phyloP scores from a whole-genome alignment of 2,329 filamentous ascomycete species.

The Xylariomycetidae sp. region DNA sequence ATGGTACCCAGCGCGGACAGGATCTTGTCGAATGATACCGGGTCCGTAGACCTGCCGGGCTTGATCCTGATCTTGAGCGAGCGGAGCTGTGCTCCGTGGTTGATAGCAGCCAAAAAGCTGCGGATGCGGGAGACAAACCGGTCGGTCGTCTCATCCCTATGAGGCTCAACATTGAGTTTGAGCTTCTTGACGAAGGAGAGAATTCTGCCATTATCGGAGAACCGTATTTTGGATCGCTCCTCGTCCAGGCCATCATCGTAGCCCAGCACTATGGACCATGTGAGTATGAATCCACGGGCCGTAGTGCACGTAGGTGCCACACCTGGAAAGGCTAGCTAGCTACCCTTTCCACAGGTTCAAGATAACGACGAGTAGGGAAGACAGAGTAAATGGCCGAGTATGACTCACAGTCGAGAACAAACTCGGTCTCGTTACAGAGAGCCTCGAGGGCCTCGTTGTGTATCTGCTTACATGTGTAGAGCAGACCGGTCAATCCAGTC shows the following conservation, averaged over 20 bases:
- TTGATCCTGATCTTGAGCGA: conserved; percentile 7
- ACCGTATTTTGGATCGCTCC: conserved; percentile 6
- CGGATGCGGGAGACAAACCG: conserved; percentile 7
- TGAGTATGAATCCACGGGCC: too few relatives aligned
- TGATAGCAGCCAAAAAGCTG: conserved; percentile 2
- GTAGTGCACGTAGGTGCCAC: too few relatives aligned
- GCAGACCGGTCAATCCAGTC: conserved; percentile 5
- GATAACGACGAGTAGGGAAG: too few relatives aligned
- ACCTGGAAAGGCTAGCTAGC: too few relatives aligned
- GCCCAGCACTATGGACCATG: conserved; percentile 4
- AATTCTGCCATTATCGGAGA: conserved; percentile 2
- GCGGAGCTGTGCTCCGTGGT: conserved; percentile 4
- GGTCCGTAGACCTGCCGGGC: neutral
- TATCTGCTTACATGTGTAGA: conserved; percentile 8
- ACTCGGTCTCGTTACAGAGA: conserved; percentile 7
- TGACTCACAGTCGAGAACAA: conserved; percentile 6
- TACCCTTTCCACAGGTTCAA: too few relatives aligned
- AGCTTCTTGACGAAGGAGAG: conserved; percentile 6
- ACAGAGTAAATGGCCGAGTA: neutral
- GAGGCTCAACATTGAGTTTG: conserved; percentile 7
- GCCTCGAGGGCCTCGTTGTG: conserved; percentile 7
- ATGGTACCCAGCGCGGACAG: conserved; percentile 3
- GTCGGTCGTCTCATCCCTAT: conserved; percentile 4
- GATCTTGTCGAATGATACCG: conserved; percentile 4
- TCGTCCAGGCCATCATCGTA: conserved; percentile 5